These are phyloP conservation scores for Pittosporum tobira DNA, from an alignment of 129 eudicot species.

Conservation along the genomic window DNA sequence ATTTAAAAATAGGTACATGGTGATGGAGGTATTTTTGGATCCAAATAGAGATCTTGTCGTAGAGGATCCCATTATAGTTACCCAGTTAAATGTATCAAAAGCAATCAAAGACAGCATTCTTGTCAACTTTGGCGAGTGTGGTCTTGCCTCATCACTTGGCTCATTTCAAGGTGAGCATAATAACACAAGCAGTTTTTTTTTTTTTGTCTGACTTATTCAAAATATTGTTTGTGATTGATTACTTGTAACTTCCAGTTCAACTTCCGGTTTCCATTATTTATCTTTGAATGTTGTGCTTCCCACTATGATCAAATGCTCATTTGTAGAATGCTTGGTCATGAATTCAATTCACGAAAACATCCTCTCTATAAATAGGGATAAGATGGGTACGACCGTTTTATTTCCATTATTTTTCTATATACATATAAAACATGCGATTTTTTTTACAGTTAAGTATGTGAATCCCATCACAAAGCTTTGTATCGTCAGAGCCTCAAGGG, in stretches of 20 bases:
- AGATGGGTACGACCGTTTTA: too few species aligned
- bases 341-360: too few species aligned
- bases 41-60: slow-evolving; percentile 53
- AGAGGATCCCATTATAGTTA: slow-evolving; percentile 66
- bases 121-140: slow-evolving; percentile 91
- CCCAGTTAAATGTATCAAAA: slow-evolving; percentile 63
- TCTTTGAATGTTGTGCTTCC: too few species aligned
- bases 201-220: not conserved
- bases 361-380: too few species aligned
- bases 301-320: too few species aligned
- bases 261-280: not conserved
- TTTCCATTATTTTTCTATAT: too few species aligned
- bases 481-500: slow-evolving; percentile 83
- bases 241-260: not conserved
- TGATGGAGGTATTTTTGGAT: slow-evolving; percentile 87
- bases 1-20: slow-evolving; percentile 81
- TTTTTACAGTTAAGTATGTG: slow-evolving; percentile 73
- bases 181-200: too few species aligned
- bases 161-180: slow-evolving; percentile 65
- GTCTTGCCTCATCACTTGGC: slow-evolving; percentile 63
- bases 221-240: not conserved
- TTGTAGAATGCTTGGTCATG: too few species aligned
- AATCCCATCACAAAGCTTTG: slow-evolving; percentile 77
- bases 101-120: slow-evolving; percentile 81
- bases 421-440: not conserved